Base-by-base conservation (phyloP, 495 filamentous ascomycete species). In the Terfezia claveryi region DNA sequence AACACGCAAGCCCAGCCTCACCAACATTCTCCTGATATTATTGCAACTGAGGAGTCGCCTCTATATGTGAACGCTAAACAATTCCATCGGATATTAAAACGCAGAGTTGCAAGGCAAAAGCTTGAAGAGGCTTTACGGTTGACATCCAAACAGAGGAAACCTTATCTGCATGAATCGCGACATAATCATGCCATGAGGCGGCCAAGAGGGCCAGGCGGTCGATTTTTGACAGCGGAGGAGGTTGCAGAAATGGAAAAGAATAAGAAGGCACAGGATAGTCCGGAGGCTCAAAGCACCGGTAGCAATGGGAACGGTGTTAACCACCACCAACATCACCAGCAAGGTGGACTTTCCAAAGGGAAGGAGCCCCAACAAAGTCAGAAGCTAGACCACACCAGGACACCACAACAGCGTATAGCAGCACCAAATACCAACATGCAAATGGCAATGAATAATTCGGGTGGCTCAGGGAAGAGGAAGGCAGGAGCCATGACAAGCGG, bases 121-220 rank as follows among this genome's bases (percentile, higher is more conserved):
- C 69, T 98, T 50, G 91, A 98, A 66, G 91, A 98, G 64, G 78
- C 84, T 41, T 67, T 99, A 49, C 80, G 91, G 36, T 71, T 96
- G 44, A 94, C 91, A 7, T 91, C 81, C 41, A 99, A 96, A 68
- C 88, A 89, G 23, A 79, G 91, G 37, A 96, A 95, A 67, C 91
- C 91, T 8, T 99, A 99, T 60, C 74, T 99, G 38, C 91, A 99
- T 70, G 91, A 99, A 65, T 96, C 91, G n/a, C 76, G 91, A 61
- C 91, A 99, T 65, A 99, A 99, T 62, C 91, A 99, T 67, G 91
- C 91, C 9, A 99, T 99, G 91, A 78, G 92, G 38, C 76, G 91
- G 59, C 91, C 91, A 23, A 80, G 91, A 65, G 91, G 91, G 10
- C 91, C 91, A n/a, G 91, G 91, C 51, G 91, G 91, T 38, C 78